Evolutionary conservation across 192 early-diverging fungal species (phyloP).

Genomic region (Geranomyces variabilis): DNA sequence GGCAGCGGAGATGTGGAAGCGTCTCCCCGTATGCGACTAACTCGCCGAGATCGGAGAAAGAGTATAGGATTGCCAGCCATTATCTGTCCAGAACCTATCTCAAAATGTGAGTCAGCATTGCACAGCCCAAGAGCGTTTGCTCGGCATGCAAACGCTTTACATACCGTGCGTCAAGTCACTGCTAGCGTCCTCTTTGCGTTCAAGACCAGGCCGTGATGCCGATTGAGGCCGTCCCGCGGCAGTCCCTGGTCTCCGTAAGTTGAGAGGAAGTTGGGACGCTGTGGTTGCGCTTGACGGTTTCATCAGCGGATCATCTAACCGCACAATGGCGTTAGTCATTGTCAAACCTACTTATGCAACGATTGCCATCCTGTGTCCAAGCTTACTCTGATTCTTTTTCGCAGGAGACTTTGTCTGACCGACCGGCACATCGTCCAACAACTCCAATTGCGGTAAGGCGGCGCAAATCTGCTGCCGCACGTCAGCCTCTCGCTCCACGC

Average conservation of each 20-base stretch:
- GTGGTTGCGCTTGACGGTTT: conserved; percentile 8
- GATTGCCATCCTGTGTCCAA: too few species aligned
- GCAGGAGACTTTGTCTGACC: too few species aligned
- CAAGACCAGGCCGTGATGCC: not conserved
- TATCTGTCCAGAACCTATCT: conserved; percentile 33
- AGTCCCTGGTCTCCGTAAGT: too few species aligned
- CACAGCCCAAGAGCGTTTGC: not conserved
- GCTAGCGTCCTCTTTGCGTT: conserved; percentile 31
- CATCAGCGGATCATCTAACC: too few species aligned
- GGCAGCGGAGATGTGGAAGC: not conserved
- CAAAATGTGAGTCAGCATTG: not conserved
- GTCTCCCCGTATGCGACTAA: not conserved
- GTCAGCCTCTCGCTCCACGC: not conserved
- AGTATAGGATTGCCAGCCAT: conserved; percentile 50
- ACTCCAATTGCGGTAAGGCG: conserved; percentile 32
- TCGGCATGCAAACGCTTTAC: not conserved
- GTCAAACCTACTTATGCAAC: too few species aligned
- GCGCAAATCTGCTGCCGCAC: not conserved
- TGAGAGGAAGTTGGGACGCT: not conserved
- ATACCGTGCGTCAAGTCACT: conserved; percentile 43
- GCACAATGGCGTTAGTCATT: too few species aligned
- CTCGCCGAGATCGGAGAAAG: conserved; percentile 28
- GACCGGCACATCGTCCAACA: conserved; percentile 39
- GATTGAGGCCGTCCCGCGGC: not conserved
- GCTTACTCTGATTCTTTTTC: too few species aligned